phyloP scores from a whole-genome alignment of 2,329 filamentous ascomycete genomes.

The Gnomoniopsis sp. region DNA sequence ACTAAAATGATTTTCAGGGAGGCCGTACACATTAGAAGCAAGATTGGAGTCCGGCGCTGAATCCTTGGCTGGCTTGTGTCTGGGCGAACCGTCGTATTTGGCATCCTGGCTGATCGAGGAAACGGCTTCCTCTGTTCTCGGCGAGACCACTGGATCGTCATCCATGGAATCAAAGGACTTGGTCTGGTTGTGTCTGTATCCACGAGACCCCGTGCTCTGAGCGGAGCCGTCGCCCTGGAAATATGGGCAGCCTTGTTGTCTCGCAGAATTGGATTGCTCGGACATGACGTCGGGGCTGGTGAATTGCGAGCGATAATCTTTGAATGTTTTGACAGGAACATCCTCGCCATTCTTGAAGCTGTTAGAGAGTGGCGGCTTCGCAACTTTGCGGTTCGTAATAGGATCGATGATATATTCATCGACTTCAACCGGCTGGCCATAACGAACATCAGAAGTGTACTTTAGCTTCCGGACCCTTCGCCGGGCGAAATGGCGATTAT shows the following conservation, averaged over 20 bases:
- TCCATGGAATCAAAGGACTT: constrained; percentile 4
- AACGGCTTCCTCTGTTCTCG: neutral
- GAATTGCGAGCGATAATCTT: constrained; percentile 33
- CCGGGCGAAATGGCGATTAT: neutral
- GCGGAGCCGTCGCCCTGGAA: constrained; percentile 29
- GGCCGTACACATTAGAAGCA: constrained; percentile 18
- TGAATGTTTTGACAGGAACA: constrained; percentile 29
- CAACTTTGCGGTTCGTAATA: constrained; percentile 54
- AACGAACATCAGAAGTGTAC: neutral
- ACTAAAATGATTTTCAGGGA: constrained; percentile 33
- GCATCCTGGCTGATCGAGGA: neutral
- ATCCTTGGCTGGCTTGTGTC: constrained; percentile 19
- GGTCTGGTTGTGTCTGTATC: neutral
- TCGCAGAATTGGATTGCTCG: constrained; percentile 18
- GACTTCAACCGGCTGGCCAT: constrained; percentile 12
- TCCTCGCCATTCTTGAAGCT: constrained; percentile 20
- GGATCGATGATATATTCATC: constrained; percentile 50
- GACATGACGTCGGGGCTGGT: constrained; percentile 21
- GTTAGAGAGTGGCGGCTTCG: constrained; percentile 23
- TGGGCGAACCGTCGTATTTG: constrained; percentile 29
- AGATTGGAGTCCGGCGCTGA: constrained; percentile 16
- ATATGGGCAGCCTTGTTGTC: constrained; percentile 1
- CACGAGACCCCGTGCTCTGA: constrained; percentile 24
- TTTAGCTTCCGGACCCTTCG: neutral
- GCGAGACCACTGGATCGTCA: constrained; percentile 10